Evolutionary conservation across 805 yeast genomes (phyloP).

Genomic region (Nakazawaea siamensis): DNA sequence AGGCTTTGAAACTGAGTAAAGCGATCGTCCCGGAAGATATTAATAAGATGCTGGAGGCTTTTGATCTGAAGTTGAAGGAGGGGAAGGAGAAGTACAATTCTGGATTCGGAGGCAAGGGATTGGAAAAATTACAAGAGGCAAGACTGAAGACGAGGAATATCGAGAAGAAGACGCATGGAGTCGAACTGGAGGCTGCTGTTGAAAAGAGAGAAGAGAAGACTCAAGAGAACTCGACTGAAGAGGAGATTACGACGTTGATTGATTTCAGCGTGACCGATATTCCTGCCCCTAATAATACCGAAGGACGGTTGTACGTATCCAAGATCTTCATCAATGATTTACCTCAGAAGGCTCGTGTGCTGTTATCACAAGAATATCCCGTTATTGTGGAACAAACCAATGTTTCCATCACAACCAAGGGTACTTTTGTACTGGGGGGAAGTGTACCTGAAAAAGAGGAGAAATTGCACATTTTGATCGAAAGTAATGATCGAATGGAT

Average conservation of each 20-base stretch:
- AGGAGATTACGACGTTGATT: conserved; percentile 12
- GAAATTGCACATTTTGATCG: conserved; percentile 70
- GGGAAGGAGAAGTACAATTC: conserved; percentile 58
- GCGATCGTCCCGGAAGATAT: conserved; percentile 46
- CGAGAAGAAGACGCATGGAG: conserved; percentile 44
- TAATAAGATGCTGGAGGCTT: conserved; percentile 40
- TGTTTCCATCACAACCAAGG: conserved; percentile 75
- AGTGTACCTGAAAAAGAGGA: conserved; percentile 52
- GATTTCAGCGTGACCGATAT: conserved; percentile 8
- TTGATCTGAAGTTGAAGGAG: conserved; percentile 49
- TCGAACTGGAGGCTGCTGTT: conserved; percentile 20
- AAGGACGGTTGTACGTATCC: conserved; percentile 41
- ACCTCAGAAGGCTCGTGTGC: conserved; percentile 75
- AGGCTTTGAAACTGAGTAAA: conserved; percentile 55
- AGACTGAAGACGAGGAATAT: conserved; percentile 41
- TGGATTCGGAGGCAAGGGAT: conserved; percentile 93
- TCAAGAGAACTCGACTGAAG: conserved; percentile 19
- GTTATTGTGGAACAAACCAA: conserved; percentile 62
- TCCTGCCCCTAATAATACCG: conserved; percentile 10
- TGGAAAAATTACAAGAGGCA: conserved; percentile 63
- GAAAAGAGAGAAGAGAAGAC: conserved; percentile 14
- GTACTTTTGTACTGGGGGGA: conserved; percentile 56
- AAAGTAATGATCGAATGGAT: conserved; percentile 55
- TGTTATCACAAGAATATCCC: conserved; percentile 59
- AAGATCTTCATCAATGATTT: conserved; percentile 74